A percentile compares a stretch with the other conserved stretches of the same genome.
Evolutionary conservation across 2,329 filamentous ascomycete genomes (phyloP).

Genomic region (Beauveria sp.): DNA sequence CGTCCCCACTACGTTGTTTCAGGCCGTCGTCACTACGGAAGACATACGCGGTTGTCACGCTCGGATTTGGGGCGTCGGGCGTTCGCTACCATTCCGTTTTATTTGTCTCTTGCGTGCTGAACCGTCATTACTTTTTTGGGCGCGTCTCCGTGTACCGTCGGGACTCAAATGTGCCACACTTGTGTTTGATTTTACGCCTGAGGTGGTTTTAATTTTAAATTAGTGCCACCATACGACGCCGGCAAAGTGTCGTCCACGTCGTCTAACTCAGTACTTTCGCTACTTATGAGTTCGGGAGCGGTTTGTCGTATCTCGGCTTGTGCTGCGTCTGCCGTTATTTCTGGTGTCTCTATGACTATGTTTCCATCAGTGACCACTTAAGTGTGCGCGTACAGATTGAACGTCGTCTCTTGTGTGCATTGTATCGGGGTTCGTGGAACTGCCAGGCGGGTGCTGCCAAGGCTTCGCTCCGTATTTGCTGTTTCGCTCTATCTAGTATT

Average conservation of each 20-base stretch:
- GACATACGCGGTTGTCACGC: conserved; percentile 9
- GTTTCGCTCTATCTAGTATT: not conserved
- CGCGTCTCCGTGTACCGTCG: conserved; percentile 1
- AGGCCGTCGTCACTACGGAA: conserved; percentile 10
- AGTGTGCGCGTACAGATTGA: no score
- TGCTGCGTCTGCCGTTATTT: not conserved
- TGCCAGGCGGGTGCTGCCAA: not conserved
- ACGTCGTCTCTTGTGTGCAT: not conserved
- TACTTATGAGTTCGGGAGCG: not conserved
- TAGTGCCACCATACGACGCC: conserved; percentile 3
- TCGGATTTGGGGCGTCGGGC: conserved; percentile 3
- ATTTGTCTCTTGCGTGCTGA: not conserved
- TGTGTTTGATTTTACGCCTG: not conserved
- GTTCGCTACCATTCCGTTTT: not conserved
- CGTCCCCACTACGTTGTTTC: conserved; percentile 10
- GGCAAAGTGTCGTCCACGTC: not conserved
- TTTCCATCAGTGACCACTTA: not conserved
- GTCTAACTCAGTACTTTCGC: not conserved
- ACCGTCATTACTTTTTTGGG: not conserved
- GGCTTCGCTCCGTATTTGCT: not conserved
- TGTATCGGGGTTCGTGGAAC: not conserved
- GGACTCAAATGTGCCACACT: not conserved
- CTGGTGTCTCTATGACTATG: not conserved
- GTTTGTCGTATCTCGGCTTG: not conserved
- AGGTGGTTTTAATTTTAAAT: not conserved